Evolutionary conservation across 139 green algal species (phyloP).

Genomic region (Pseudopediastrum boryanum): DNA sequence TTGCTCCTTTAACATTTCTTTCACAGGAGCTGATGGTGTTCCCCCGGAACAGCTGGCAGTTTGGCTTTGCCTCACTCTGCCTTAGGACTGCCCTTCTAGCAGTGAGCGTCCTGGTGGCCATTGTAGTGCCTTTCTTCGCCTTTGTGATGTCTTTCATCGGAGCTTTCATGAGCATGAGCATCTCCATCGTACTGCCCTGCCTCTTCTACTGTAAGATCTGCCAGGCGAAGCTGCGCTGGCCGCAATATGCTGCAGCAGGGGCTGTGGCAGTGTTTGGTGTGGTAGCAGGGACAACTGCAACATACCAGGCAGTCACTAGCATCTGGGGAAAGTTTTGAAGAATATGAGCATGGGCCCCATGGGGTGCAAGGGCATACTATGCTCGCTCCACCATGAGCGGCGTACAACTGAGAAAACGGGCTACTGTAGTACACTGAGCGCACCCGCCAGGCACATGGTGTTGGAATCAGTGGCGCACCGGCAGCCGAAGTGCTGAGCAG

Average conservation of each 20-base stretch:
- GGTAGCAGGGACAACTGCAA: conserved; percentile 1
- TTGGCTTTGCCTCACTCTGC: conserved; percentile 11
- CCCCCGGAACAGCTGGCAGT: neutral
- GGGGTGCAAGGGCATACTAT: too few species aligned
- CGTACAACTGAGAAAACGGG: too few species aligned
- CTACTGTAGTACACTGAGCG: too few species aligned
- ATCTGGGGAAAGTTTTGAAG: conserved; percentile 29
- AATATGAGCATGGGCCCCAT: too few species aligned
- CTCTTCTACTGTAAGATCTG: conserved; percentile 40
- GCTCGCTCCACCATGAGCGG: too few species aligned
- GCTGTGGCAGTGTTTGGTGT: conserved; percentile 19
- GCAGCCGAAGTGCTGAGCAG: too few species aligned
- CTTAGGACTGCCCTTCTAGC: conserved; percentile 39
- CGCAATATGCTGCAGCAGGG: neutral
- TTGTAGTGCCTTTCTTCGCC: conserved; percentile 46
- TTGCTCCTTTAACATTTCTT: neutral
- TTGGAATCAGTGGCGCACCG: too few species aligned
- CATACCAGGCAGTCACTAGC: conserved; percentile 20
- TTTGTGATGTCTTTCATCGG: conserved; percentile 52
- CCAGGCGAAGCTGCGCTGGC: conserved; percentile 6
- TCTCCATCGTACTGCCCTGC: conserved; percentile 48
- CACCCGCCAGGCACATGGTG: too few species aligned
- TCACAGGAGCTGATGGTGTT: conserved; percentile 29
- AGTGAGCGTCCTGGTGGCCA: conserved; percentile 9
- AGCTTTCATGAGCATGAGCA: conserved; percentile 41